phyloP scores from a whole-genome alignment of 1,284 basidiomycete genomes.

The Wallemia mellicola region DNA sequence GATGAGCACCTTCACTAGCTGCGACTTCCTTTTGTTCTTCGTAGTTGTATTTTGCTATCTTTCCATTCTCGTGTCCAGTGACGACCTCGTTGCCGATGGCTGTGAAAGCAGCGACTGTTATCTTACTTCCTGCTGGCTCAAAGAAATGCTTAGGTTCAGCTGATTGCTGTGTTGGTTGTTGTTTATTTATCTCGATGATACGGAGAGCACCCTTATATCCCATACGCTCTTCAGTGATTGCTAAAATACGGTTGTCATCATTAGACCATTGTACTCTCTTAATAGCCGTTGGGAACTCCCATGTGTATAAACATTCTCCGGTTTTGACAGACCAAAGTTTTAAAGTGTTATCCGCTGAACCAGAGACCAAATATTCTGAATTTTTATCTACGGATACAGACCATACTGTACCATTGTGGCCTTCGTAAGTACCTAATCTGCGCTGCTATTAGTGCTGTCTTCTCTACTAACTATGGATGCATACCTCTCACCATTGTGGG shows the following conservation, averaged over 20 bases:
- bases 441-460: background rate
- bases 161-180: constrained; percentile 45
- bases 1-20: constrained; percentile 54
- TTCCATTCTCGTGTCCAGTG: constrained; percentile 87
- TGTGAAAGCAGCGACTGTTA: constrained; percentile 77
- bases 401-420: constrained; percentile 91
- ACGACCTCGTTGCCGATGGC: constrained; percentile 49
- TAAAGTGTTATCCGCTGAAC: constrained; percentile 54
- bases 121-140: constrained; percentile 71
- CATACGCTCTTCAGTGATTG: constrained; percentile 91
- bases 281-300: constrained; percentile 96
- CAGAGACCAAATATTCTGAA: constrained; percentile 54
- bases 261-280: constrained; percentile 67
- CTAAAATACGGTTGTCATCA: constrained; percentile 55
- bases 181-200: constrained; percentile 60
- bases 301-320: constrained; percentile 66
- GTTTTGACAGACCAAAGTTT: constrained; percentile 69
- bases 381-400: constrained; percentile 76
- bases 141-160: constrained; percentile 46
- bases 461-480: background rate
- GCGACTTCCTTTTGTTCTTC: constrained; percentile 59
- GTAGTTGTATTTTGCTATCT: constrained; percentile 62
- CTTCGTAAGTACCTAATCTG: constrained; percentile 75
- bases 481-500: constrained; percentile 70
- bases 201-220: constrained; percentile 44